These are phyloP conservation scores for Talaromyces sp. DNA, from an alignment of 2,329 filamentous ascomycete species.

Conservation along the genomic window DNA sequence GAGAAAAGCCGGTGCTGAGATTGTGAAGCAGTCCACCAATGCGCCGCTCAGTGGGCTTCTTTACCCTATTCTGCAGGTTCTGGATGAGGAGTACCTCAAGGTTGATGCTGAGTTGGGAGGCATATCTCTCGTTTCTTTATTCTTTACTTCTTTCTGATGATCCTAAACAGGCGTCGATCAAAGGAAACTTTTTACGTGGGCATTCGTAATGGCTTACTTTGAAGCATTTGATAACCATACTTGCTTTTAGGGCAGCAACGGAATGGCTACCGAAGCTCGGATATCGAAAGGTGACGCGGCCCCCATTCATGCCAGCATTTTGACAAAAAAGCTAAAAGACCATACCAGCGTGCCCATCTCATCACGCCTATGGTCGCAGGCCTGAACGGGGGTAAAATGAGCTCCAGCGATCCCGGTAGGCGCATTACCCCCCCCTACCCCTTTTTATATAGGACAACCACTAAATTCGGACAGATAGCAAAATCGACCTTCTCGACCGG, in stretches of 20 bases:
- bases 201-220: neutral
- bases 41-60: constrained; percentile 69
- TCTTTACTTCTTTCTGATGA: neutral
- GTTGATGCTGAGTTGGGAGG: constrained; percentile 85
- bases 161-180: constrained; percentile 44
- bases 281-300: constrained; percentile 55
- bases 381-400: constrained; percentile 81
- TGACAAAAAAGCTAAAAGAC: neutral
- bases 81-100: constrained; percentile 85
- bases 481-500: constrained; percentile 87
- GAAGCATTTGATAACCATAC: neutral
- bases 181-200: constrained; percentile 64
- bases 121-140: constrained; percentile 1
- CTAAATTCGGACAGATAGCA: constrained; percentile 57
- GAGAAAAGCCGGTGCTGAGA: constrained; percentile 76
- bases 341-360: constrained; percentile 57
- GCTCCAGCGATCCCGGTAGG: constrained; percentile 56
- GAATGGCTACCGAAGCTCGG: constrained; percentile 82
- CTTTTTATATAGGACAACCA: neutral
- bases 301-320: neutral
- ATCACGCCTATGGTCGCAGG: constrained; percentile 91
- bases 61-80: constrained; percentile 82
- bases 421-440: neutral
- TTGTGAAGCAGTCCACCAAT: constrained; percentile 87
- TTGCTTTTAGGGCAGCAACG: constrained; percentile 64